Percentiles rank a stretch among this genome's conserved stretches.
Conservation (phyloP, 2,329 filamentous ascomycete species). For the Paecilomyces niveus region DNA sequence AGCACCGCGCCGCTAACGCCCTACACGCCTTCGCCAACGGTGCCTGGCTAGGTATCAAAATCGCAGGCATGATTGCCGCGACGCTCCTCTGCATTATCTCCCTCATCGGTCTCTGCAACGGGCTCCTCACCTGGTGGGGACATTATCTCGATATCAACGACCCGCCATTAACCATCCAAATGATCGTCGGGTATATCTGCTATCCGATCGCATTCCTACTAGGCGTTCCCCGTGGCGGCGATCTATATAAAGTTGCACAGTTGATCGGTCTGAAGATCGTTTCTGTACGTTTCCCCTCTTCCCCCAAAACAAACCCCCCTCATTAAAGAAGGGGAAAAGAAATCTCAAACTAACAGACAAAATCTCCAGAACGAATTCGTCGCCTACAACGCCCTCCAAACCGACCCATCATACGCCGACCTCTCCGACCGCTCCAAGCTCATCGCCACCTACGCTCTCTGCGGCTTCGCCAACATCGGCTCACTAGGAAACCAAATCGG, state of each 20-base stretch:
- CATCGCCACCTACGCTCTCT: conserved; percentile 81
- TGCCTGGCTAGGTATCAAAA: conserved; percentile 79
- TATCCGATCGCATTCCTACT: conserved; percentile 76
- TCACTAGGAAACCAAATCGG: conserved; percentile 86
- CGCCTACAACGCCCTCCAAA: conserved; percentile 57
- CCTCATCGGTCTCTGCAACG: conserved; percentile 66
- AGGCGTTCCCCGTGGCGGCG: conserved; percentile 60
- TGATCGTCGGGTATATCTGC: conserved; percentile 69
- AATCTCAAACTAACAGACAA: background rate
- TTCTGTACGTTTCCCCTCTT: conserved; percentile 43
- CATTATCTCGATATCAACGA: conserved; percentile 66
- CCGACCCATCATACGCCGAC: conserved; percentile 43
- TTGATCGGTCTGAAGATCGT: conserved; percentile 83
- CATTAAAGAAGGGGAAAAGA: no score
- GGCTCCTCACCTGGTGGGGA: conserved; percentile 77
- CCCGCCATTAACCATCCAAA: conserved; percentile 64
- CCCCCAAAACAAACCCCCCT: no score
- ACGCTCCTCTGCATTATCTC: conserved; percentile 80
- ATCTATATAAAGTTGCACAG: conserved; percentile 64
- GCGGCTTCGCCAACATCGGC: conserved; percentile 76
- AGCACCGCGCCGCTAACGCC: conserved; percentile 64
- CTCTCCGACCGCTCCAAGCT: conserved; percentile 66
- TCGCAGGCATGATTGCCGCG: conserved; percentile 72
- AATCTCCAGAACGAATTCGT: conserved; percentile 66
- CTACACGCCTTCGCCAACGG: conserved; percentile 82